Conservation (phyloP, 2,329 filamentous ascomycete species). For the Penicillium corylophilum region DNA sequence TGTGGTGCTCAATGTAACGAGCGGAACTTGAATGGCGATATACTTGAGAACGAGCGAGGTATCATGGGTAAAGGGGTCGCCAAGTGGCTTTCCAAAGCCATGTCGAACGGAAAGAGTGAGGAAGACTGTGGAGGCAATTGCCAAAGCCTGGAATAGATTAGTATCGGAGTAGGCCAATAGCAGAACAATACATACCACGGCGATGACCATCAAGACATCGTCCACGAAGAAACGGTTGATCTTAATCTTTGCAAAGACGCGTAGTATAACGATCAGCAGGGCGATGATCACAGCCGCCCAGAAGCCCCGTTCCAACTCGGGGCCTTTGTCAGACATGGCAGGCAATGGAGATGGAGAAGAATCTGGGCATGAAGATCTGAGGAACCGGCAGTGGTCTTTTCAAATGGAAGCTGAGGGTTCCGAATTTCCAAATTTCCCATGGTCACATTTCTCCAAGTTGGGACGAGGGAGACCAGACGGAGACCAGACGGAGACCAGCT, state of each 20-base stretch:
- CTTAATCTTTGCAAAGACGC: conserved; percentile 31
- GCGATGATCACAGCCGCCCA: conserved; percentile 30
- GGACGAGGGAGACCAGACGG: too few species aligned
- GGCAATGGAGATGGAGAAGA: background rate
- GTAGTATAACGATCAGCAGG: conserved; percentile 25
- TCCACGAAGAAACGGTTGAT: conserved; percentile 29
- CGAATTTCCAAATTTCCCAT: too few species aligned
- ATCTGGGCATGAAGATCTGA: background rate
- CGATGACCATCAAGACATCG: conserved; percentile 32
- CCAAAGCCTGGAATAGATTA: conserved; percentile 16
- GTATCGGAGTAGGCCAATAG: background rate
- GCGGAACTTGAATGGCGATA: conserved; percentile 27
- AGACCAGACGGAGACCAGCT: too few species aligned
- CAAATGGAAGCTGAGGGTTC: too few species aligned
- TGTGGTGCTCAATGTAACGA: conserved; percentile 32
- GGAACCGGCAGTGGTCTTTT: background rate
- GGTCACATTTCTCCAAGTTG: background rate
- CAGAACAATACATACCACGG: conserved; percentile 18
- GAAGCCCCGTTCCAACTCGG: conserved; percentile 24
- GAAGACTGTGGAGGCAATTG: conserved; percentile 25
- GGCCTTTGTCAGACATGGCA: conserved; percentile 15
- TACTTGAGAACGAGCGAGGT: conserved; percentile 24
- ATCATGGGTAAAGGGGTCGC: conserved; percentile 7
- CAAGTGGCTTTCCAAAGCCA: conserved; percentile 28
- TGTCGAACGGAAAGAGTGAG: conserved; percentile 26